Evolutionary conservation across 805 yeast genomes (phyloP).

Genomic region (Candida koratica): DNA sequence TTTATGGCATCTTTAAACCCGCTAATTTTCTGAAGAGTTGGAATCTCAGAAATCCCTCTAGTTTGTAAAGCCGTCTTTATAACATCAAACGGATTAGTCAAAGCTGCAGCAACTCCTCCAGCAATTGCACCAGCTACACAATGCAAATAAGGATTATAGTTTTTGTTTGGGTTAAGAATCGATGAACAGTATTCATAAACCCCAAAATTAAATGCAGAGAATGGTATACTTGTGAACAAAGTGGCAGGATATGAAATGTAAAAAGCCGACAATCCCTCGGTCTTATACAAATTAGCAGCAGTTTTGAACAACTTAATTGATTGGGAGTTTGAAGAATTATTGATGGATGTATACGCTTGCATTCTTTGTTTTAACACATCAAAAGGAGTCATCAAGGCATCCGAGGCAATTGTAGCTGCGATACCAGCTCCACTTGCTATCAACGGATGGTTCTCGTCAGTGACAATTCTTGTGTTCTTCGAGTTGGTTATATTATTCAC

Average conservation of each 20-base stretch:
- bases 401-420: conserved; percentile 87
- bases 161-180: conserved; percentile 68
- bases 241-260: conserved; percentile 94
- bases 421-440: conserved; percentile 87
- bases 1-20: conserved; percentile 70
- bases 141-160: conserved; percentile 85
- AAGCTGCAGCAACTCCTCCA: conserved; percentile 92
- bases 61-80: conserved; percentile 90
- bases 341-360: conserved; percentile 47
- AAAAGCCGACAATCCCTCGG: conserved; percentile 76
- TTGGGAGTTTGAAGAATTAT: conserved; percentile 12
- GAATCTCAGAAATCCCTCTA: conserved; percentile 52
- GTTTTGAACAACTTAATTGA: conserved; percentile 30
- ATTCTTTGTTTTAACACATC: conserved; percentile 94
- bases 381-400: conserved; percentile 96
- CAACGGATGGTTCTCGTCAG: conserved; percentile 69
- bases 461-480: conserved; percentile 38
- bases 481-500: conserved; percentile 38
- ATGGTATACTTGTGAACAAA: conserved; percentile 84
- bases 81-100: conserved; percentile 92
- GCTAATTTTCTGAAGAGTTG: conserved; percentile 49
- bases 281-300: conserved; percentile 47
- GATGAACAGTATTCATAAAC: conserved; percentile 84
- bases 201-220: conserved; percentile 91
- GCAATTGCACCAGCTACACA: conserved; percentile 91